Conservation (phyloP, 2,329 filamentous ascomycete genomes). For the Didymella arachidicola region DNA sequence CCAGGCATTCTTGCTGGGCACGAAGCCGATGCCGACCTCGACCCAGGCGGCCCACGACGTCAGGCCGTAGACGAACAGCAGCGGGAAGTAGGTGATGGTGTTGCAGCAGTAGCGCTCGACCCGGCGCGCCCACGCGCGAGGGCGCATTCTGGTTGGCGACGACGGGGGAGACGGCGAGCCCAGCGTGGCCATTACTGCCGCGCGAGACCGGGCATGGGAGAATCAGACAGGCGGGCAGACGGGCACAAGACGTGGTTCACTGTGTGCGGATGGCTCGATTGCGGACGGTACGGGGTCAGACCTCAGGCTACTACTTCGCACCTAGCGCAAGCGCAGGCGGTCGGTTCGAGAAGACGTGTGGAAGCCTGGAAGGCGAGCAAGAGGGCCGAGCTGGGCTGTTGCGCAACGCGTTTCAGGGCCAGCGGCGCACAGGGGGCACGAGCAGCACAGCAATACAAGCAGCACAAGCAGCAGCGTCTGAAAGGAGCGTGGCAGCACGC, state of each 20-base stretch:
- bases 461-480: not conserved
- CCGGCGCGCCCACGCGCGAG: conserved; percentile 66
- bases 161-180: conserved; percentile 50
- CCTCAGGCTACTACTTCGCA: not conserved
- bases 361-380: conserved; percentile 27
- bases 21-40: conserved; percentile 72
- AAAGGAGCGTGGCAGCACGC: conserved; percentile 3
- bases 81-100: conserved; percentile 81
- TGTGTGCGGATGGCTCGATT: not conserved
- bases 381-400: conserved; percentile 21
- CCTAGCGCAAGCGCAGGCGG: conserved; percentile 5
- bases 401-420: conserved; percentile 39
- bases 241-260: not conserved
- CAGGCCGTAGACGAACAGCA: conserved; percentile 85
- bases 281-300: not conserved
- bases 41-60: conserved; percentile 97
- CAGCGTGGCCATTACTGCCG: conserved; percentile 49
- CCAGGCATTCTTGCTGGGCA: conserved; percentile 46
- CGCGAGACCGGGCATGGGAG: conserved; percentile 37
- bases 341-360: conserved; percentile 17
- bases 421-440: conserved; percentile 29
- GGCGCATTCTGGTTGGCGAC: conserved; percentile 51
- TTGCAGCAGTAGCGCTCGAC: conserved; percentile 86
- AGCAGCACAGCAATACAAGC: not conserved
- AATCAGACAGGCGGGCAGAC: conserved; percentile 10